Evolutionary conservation across 306 rosid species (phyloP), one percentile per base, ranked within the genome.

Genomic region (Mucuna pruriens): DNA sequence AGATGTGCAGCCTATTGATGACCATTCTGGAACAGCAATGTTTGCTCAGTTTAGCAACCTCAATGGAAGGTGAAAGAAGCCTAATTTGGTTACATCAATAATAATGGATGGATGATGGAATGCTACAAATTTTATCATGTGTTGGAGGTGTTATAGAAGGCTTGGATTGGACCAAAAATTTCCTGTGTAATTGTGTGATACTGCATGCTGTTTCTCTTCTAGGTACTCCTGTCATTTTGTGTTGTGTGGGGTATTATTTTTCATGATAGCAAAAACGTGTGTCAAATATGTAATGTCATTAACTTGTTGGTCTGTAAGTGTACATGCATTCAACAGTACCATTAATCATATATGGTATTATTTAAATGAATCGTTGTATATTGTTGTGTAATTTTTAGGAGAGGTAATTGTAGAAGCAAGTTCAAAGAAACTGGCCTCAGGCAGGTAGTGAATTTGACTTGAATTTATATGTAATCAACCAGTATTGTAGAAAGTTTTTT

Each of bases 21-120:
- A 84, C 33, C 93, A 93, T 82, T 93, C 98, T 6, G 91, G 97
- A 75, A 87, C 92, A 23, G 91, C 90, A 19, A 69, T 87, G 77
- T 93, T 93, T 76, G 89, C 93, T 5, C 92, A 91, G 71, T 93
- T 93, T 52, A 39, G 80, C 54, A 85, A 88, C 68, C 97, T 93
- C 49, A 89, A 86, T 65, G 98, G 98, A 31, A 86, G 98, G 88
- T 93, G 57, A 91, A 82, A 29, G 39, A 80, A 26, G 45, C 9
- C 6, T 11, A 71, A 71, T 73, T 69, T 12, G 6, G 22, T 31
- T 71, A 29, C 40, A 49, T n/a, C n/a, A n/a, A n/a, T n/a, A n/a
- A n/a, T n/a, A n/a, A n/a, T n/a, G n/a, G n/a, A n/a, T n/a, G n/a
- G n/a, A n/a, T n/a, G n/a, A n/a, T n/a, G n/a, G n/a, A n/a, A n/a